These are phyloP conservation scores for Piper betle DNA, from an alignment of 164 flowering plant species.

Conservation along the genomic window DNA sequence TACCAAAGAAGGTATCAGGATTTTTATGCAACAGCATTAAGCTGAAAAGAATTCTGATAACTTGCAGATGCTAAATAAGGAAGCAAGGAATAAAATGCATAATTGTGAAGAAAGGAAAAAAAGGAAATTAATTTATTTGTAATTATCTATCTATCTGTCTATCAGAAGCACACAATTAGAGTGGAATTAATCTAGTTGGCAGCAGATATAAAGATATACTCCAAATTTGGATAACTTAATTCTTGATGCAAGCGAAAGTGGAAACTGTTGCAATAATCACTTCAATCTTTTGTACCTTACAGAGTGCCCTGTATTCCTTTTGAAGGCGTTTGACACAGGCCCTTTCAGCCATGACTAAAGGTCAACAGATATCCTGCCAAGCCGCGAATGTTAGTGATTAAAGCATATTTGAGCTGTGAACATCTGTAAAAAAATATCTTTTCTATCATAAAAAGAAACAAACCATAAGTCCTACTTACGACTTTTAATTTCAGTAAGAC, in stretches of 20 bases:
- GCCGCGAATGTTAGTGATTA: not conserved
- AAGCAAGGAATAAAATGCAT: too few relatives aligned
- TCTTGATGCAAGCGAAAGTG: too few relatives aligned
- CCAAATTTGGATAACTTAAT: too few relatives aligned
- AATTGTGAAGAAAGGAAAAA: too few relatives aligned
- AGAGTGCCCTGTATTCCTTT: slow-evolving; percentile 83
- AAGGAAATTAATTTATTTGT: too few relatives aligned
- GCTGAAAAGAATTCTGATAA: not conserved
- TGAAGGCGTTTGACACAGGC: slow-evolving; percentile 87
- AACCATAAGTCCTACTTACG: not conserved
- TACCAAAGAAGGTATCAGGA: slow-evolving; percentile 6
- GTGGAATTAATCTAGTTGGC: too few relatives aligned
- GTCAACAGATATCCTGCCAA: not conserved
- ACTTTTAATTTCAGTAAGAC: not conserved
- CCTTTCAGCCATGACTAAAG: slow-evolving; percentile 58
- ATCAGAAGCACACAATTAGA: too few relatives aligned
- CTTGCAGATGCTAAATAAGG: not conserved
- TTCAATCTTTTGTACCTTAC: slow-evolving; percentile 55
- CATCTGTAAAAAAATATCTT: not conserved
- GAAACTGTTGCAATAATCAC: not conserved
- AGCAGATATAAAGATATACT: too few relatives aligned
- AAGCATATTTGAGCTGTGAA: not conserved
- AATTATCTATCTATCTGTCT: too few relatives aligned
- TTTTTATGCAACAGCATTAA: not conserved
- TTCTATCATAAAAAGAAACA: not conserved